phyloP scores from a whole-genome alignment of 1,284 basidiomycete species.

The Cryptococcus deneoformans region DNA sequence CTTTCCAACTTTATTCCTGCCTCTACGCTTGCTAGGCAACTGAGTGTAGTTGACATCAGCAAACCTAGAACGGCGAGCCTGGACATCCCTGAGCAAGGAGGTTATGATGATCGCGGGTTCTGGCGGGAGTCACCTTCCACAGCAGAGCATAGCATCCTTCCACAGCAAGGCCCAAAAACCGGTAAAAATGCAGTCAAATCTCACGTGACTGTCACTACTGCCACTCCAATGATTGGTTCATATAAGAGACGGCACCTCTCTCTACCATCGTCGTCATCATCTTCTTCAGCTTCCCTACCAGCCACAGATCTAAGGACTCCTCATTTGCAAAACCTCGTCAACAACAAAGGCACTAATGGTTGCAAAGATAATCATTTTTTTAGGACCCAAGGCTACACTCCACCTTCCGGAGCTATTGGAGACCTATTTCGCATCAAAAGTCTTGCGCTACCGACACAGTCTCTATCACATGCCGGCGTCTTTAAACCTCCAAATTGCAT shows the following conservation, averaged over 20 bases:
- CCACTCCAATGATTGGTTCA: neutral
- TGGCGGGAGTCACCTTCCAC: too few relatives aligned
- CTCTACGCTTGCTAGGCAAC: neutral
- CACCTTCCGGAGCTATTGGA: neutral
- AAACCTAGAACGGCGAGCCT: neutral
- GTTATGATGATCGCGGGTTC: neutral
- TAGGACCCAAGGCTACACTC: neutral
- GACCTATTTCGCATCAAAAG: neutral
- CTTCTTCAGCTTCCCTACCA: neutral
- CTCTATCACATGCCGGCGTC: conserved; percentile 1
- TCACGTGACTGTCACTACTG: neutral
- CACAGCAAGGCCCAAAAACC: too few relatives aligned
- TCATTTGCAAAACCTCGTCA: neutral
- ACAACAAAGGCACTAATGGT: neutral
- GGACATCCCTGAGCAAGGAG: neutral
- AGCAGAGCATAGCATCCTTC: too few relatives aligned
- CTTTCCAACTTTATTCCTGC: neutral
- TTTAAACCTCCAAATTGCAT: neutral
- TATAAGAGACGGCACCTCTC: neutral
- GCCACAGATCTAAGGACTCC: conserved; percentile 2
- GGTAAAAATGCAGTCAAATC: too few relatives aligned
- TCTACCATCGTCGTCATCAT: neutral
- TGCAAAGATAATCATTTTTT: neutral
- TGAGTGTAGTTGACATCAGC: neutral
- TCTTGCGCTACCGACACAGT: neutral